Evolutionary conservation across 768 basidiomycete genomes (phyloP), one percentile per base, ranked within the genome.

Genomic region (Lentinula sp.): DNA sequence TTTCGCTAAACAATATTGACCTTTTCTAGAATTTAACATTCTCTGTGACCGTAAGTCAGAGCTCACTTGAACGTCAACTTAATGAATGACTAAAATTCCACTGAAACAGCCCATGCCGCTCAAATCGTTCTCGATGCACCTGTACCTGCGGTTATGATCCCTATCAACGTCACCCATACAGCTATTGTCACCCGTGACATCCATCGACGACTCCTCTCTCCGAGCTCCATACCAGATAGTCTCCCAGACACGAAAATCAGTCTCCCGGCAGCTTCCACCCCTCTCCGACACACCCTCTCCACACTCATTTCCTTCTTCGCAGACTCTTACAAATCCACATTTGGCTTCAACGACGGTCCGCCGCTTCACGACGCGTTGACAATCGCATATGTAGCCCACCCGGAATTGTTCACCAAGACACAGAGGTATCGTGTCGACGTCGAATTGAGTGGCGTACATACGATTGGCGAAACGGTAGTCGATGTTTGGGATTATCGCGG

Each of bases 301-400:
- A 92, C 90, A 0, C 74, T 93, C 15, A 79, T 95, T 63, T 78
- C 71, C 54, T 92, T 83, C 73, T 95, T 95, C 67, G 85, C 88
- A 5, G 80, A 83, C 3, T 64, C 85, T 2, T 93, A 95, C 73
- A 82, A 84, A 66, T 74, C 81, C 2, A 86, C 85, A 0, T 95
- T 93, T 64, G 85, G 84, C n/a, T 95, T 95, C 70, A 70, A 78
- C n/a, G 79, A 89, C 37, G 93, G 92, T 0, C 94, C 94, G 6
- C 94, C 94, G 2, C 76, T 95, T 2, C 94, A 96, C 64, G 94
- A 95, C 66, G 85, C 91, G 0, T 77, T 95, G 39, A 91, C 93
- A 0, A 76, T 95, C 50, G 88, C 85, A 9, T 95, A 90, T 63
- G 77, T 93, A 39, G 81, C 85, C 0, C 71, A 73, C n/a, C 91